A percentile compares a stretch with the other conserved stretches of the same genome.
These are phyloP conservation scores for Skeletonema potamos DNA, from an alignment of 108 stramenopile genomes.

Conservation along the genomic window DNA sequence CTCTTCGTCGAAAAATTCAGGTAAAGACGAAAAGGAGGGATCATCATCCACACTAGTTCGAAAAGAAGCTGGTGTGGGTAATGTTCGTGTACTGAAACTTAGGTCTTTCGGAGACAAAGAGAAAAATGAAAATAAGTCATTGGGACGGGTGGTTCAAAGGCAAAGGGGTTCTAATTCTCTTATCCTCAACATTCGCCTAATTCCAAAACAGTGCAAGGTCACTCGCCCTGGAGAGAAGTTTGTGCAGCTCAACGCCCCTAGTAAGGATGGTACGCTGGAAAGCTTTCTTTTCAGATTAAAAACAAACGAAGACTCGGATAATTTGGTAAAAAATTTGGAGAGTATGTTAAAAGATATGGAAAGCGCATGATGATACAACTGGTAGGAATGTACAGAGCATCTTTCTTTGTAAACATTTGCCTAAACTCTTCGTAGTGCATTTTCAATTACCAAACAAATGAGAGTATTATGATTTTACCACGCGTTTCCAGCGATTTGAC, in stretches of 20 bases:
- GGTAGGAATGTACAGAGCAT: background rate
- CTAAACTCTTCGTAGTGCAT: background rate
- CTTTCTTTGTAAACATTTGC: background rate
- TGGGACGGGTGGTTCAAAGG: conserved; percentile 69
- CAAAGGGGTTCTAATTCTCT: conserved; percentile 64
- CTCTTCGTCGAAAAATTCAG: background rate
- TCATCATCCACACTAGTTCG: conserved; percentile 33
- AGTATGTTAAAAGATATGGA: conserved; percentile 20
- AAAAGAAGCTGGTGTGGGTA: conserved; percentile 79
- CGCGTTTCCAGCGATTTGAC: conserved; percentile 21
- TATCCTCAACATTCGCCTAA: conserved; percentile 61
- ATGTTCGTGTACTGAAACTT: conserved; percentile 56
- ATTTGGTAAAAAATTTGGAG: conserved; percentile 17
- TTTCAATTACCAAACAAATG: background rate
- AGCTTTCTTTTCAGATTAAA: conserved; percentile 39
- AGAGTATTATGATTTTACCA: conserved; percentile 10
- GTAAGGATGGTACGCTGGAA: conserved; percentile 14
- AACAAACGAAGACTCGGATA: conserved; percentile 32
- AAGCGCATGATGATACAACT: background rate
- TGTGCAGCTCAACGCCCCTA: conserved; percentile 38
- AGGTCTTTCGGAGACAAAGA: conserved; percentile 6
- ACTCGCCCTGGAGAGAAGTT: conserved; percentile 37
- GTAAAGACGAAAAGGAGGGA: conserved; percentile 5
- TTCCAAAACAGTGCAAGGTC: conserved; percentile 41
- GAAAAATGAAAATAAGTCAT: background rate